Evolutionary conservation across 75 land plant genomes (phyloP).

Genomic region (Sequoiadendron giganteum): DNA sequence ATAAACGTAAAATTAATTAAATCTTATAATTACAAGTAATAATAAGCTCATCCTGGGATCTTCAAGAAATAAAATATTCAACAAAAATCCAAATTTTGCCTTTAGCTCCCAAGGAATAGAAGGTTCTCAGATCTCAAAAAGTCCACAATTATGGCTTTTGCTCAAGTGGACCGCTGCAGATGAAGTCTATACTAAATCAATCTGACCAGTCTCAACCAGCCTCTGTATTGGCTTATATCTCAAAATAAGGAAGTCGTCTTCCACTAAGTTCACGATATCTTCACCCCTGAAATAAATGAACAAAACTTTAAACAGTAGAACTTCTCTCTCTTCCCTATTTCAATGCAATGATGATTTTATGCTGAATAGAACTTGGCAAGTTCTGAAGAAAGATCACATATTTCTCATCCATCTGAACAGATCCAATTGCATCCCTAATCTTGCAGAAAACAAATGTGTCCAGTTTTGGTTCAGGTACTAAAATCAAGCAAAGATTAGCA

Average conservation of each 20-base stretch:
- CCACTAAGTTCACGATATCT: conserved; percentile 63
- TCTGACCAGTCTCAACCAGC: conserved; percentile 68
- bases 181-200: conserved; percentile 66
- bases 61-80: neutral
- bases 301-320: neutral
- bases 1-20: no score
- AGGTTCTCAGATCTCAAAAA: neutral
- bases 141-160: neutral
- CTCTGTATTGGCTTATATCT: conserved; percentile 75
- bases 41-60: neutral
- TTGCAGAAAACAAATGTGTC: conserved; percentile 88
- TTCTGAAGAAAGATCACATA: conserved; percentile 13
- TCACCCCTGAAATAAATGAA: conserved; percentile 52
- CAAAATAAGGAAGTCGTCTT: conserved; percentile 68
- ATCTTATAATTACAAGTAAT: neutral
- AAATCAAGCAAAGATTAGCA: neutral
- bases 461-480: conserved; percentile 79
- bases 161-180: neutral
- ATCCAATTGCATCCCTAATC: conserved; percentile 53
- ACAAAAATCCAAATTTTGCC: neutral
- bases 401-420: conserved; percentile 88
- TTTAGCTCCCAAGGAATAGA: neutral
- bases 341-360: neutral
- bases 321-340: neutral
- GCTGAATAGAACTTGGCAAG: neutral